Evolutionary conservation across 2,329 filamentous ascomycete genomes (phyloP), one percentile per base, ranked within the genome.

Genomic region (Paracamarosporium sp.): DNA sequence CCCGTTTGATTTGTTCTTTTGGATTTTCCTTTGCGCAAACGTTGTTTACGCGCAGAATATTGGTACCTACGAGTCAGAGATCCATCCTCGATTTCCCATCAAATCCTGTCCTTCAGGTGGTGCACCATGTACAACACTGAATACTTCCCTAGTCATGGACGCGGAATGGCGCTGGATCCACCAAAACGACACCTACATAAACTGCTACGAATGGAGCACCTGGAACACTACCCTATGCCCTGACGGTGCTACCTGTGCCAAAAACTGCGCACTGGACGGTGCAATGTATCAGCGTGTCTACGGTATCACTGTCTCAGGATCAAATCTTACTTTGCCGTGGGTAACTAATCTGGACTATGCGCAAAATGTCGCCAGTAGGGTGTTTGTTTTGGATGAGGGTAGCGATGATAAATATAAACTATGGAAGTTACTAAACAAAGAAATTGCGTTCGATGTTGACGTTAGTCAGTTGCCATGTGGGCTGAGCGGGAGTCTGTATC

Each of bases 391-490:
- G 62, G 67, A 65, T 38, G 55, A 62, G 38, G 54, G 59, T n/a
- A 58, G 55, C 35, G 28, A 22, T n/a, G 45, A 50, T 17, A 64
- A 59, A 33, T 70, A 71, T 46, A 48, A 69, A 56, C 65, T 69
- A 53, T 71, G 67, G 59, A 68, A 65, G 55, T 47, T 71, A 30
- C 40, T 68, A 47, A 64, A 65, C 35, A 64, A 69, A 47, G 68
- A 71, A 53, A 68, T 70, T 50, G 66, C 65, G 12, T 71, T 71
- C 47, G 67, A 71, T 51, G 66, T 71, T n/a, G 68, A 70, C 40
- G 53, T 88, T 28, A 88, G 86, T 24, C 80, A 82, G 57, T 77
- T 89, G 15, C 82, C 83, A 50, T 90, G 88, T 67, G 88, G 88
- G 48, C 76, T 90, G 53, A 90, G 90, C 72, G 88, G 87, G 41